Percentiles rank a stretch among this genome's conserved stretches.
Evolutionary conservation across 345 rosid genomes (phyloP).

Genomic region (Arabidopsis suecica): DNA sequence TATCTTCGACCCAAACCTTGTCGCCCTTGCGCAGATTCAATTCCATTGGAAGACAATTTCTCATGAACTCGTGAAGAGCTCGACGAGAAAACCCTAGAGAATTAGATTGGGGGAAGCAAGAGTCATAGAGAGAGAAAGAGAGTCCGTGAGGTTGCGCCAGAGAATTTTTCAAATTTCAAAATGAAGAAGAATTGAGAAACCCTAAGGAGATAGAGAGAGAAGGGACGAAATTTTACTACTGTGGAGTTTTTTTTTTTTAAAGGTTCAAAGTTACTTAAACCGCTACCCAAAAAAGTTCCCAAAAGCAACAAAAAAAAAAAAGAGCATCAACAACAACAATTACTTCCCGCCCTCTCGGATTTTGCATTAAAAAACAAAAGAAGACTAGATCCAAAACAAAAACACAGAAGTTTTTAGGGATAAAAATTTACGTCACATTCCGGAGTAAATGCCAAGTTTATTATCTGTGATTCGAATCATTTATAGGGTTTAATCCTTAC

Average conservation of each 20-base stretch:
- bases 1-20: constrained; percentile 89
- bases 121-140: constrained; percentile 33
- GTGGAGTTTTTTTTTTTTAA: constrained; percentile 26
- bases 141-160: constrained; percentile 37
- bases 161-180: constrained; percentile 44
- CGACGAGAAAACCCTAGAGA: constrained; percentile 26
- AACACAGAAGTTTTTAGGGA: not conserved
- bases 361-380: not conserved
- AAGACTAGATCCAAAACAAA: not conserved
- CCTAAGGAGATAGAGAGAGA: constrained; percentile 28
- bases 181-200: constrained; percentile 26
- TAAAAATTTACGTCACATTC: not conserved
- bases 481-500: not conserved
- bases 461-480: not conserved
- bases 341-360: constrained; percentile 26
- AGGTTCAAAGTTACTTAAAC: constrained; percentile 21
- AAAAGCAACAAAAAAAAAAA: not conserved
- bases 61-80: constrained; percentile 23
- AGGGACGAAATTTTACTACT: constrained; percentile 4
- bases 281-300: not conserved
- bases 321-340: not conserved
- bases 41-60: constrained; percentile 44
- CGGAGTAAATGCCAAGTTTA: not conserved
- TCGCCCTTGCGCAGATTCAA: constrained; percentile 72
- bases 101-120: constrained; percentile 17